Base-by-base conservation (phyloP, 1,284 basidiomycete species). In the Anthracocystis panici-leucophaei region DNA sequence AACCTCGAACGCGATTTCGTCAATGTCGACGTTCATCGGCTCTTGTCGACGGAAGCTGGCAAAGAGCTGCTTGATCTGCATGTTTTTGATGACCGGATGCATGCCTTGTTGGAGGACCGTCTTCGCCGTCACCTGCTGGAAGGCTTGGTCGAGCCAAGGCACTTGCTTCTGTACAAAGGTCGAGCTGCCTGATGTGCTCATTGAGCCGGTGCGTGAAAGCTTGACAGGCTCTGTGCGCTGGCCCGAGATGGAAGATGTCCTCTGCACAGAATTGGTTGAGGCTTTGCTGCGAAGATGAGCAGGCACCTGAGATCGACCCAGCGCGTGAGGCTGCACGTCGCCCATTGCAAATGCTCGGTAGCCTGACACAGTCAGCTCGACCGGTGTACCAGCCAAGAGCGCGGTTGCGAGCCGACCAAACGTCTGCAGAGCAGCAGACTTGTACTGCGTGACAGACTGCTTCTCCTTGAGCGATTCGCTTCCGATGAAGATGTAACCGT, bases 121-220 rank as follows among this genome's bases (percentile, higher is more conserved):
- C n/a, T n/a, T 53, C 42, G 57, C 60, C 23, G 61, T 48, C 12
- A 82, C 62, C 50, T 66, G 70, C 31, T 71, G 61, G 45, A 82
- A 71, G 7, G 80, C 78, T 33, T 65, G 57, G 48, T 82, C 78
- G 12, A 82, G 60, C 80, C 80, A 82, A 3, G 77, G 67, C 27
- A 82, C 75, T 27, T 75, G 64, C 50, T 68, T 73, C 18, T 65
- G 65, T 27, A 54, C 33, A 18, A 70, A 62, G 5, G 58, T 41
- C 2, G 62, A 53, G 41, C 59, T 63, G 45, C 40, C 38, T 5
- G 65, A 57, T 0, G 58, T 64, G 52, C 67, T 70, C 16, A 63
- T 44, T 5, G 56, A 59, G 7, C 51, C 62, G n/a, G 53, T 61
- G 16, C 65, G 33, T 5, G 41, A 20, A 7, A 57, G 57, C 21